Evolutionary conservation across 176 grass and related monocot genomes (phyloP).

Genomic region (sorghum (Sorghum bicolor)): DNA sequence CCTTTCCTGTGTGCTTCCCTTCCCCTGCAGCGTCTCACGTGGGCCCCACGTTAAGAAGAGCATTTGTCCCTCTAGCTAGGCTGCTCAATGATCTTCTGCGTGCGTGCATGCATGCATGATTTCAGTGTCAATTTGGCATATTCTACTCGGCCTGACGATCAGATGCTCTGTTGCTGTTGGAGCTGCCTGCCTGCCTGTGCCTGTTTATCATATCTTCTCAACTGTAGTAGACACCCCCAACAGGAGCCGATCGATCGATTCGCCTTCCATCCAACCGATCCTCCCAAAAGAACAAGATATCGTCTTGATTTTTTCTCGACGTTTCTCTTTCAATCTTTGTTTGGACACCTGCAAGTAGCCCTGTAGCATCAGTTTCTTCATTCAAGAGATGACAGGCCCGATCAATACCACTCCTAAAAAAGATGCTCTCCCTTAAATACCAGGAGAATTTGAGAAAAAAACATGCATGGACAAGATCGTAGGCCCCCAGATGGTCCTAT

Average conservation of each 20-base stretch:
- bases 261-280: background rate
- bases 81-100: background rate
- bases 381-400: background rate
- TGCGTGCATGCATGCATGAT: background rate
- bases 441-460: background rate
- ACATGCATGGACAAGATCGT: background rate
- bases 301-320: background rate
- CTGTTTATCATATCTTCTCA: slow-evolving; percentile 20
- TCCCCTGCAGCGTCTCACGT: background rate
- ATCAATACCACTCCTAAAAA: background rate
- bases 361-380: slow-evolving; percentile 24
- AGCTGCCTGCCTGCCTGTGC: background rate
- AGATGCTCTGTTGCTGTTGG: background rate
- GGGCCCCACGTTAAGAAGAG: slow-evolving; percentile 4
- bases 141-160: background rate
- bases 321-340: background rate
- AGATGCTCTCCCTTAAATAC: background rate
- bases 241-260: background rate
- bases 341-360: background rate
- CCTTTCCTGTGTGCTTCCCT: slow-evolving; percentile 2
- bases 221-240: background rate
- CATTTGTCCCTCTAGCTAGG: background rate
- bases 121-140: slow-evolving; percentile 25
- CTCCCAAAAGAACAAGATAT: background rate
- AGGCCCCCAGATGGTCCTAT: background rate